phyloP scores from a whole-genome alignment of 768 basidiomycete genomes.

The Ramaria sp. region DNA sequence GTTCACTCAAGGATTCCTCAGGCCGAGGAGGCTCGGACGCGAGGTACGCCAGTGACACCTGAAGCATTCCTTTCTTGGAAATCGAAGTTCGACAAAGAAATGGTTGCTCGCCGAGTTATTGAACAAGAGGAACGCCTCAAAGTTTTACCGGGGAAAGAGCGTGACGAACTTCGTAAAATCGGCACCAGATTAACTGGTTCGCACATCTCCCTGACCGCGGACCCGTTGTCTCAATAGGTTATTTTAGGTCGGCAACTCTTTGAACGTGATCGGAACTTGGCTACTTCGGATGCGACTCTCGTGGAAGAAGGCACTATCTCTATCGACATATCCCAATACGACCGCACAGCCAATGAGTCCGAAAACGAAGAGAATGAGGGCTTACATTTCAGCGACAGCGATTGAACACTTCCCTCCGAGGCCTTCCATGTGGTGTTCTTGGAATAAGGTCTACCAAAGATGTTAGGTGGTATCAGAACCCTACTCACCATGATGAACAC shows the following conservation, averaged over 20 bases:
- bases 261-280: conserved; percentile 66
- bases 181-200: conserved; percentile 58
- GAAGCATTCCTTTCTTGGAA: conserved; percentile 81
- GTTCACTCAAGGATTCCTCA: conserved; percentile 21
- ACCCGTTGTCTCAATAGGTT: conserved; percentile 4
- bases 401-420: conserved; percentile 30
- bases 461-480: no score
- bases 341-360: conserved; percentile 43
- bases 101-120: conserved; percentile 40
- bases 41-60: conserved; percentile 84
- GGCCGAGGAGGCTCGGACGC: conserved; percentile 81
- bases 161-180: conserved; percentile 70
- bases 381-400: conserved; percentile 80
- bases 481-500: no score
- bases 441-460: no score
- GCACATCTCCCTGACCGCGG: conserved; percentile 13
- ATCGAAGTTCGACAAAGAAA: conserved; percentile 62
- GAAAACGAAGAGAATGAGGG: conserved; percentile 54
- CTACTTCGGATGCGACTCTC: conserved; percentile 62
- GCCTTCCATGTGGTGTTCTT: not conserved
- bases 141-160: conserved; percentile 63
- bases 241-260: conserved; percentile 81
- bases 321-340: conserved; percentile 85
- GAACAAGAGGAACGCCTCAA: conserved; percentile 77
- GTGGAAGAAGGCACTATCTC: conserved; percentile 80